Base-by-base conservation (phyloP, 2,329 filamentous ascomycete genomes). In the Cordyceps javanica region DNA sequence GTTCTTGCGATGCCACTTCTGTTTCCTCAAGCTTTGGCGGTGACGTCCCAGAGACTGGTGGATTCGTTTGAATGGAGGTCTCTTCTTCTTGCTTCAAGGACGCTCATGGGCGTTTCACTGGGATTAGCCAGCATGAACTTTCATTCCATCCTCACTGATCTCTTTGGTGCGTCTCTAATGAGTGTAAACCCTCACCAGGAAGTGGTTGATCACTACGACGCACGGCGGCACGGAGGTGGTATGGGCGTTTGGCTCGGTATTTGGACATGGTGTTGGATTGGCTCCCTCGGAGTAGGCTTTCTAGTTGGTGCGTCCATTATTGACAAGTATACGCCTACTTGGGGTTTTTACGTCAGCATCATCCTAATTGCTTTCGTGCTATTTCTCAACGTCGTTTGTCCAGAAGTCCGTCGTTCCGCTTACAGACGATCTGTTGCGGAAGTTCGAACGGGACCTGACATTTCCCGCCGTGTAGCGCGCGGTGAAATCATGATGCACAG, bases 61-160 rank as follows among this genome's bases (percentile, higher is more conserved):
- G 77, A 81, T 57, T 75, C 80, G 13, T 66, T 74, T 23, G 73
- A 73, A 21, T 90, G 82, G 76, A 78, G 81, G 64, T 75, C 79
- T 55, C 78, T 82, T 30, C 74, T 92, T 4, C 76, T 92, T 3
- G 70, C 84, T 6, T 81, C 86, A 5, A 79, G 89, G 51, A 80
- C 79, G 1, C 65, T 88, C 48, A 88, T 89, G 69, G 89, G 89
- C 0, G 72, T 86, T 34, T 80, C 81, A 21, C 78, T 92, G 10
- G 89, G 89, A 0, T 88, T 92, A 65, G 86, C 86, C 16, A 89
- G 87, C 66, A 88, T 92, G 76, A 92, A 91, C 66, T 88, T 88
- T 62, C 79, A 89, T 63, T 82, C 85, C 0, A 86, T 84, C 2
- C 73, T 92, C 6, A 82, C 87, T 3, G 89, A 93, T 66, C 75